Conservation (phyloP, 1,139 yeast genomes). For the Kodamaea sp. region DNA sequence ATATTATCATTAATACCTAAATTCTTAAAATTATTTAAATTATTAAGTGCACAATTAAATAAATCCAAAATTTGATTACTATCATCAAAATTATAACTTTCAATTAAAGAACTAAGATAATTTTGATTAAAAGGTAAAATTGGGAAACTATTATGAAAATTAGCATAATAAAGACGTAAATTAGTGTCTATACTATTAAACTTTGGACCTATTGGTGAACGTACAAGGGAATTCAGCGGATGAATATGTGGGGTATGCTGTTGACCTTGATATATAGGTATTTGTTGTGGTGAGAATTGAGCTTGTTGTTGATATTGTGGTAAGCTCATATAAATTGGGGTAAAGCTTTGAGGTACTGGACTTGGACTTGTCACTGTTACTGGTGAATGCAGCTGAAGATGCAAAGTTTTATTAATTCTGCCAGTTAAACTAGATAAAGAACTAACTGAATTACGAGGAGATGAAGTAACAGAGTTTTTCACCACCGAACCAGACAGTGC, state of each 20-base stretch:
- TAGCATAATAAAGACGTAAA: constrained; percentile 44
- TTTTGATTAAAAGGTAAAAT: constrained; percentile 50
- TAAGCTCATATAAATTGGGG: neutral
- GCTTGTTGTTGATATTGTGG: neutral
- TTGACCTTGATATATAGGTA: neutral
- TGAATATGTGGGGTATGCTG: constrained; percentile 1
- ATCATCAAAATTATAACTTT: constrained; percentile 12
- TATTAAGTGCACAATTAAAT: constrained; percentile 49
- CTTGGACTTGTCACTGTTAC: no score
- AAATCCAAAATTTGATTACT: constrained; percentile 37
- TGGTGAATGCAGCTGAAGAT: constrained; percentile 1
- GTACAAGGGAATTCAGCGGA: neutral
- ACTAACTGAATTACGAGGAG: constrained; percentile 47
- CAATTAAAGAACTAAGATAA: constrained; percentile 24
- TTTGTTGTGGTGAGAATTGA: neutral
- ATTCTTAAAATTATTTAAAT: constrained; percentile 39
- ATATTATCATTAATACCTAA: constrained; percentile 29
- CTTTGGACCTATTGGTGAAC: neutral
- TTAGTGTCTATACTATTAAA: constrained; percentile 20
- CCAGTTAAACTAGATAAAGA: constrained; percentile 47
- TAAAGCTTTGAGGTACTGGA: no score
- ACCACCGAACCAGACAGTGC: no score
- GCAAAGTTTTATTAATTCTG: constrained; percentile 22
- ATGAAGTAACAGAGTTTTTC: constrained; percentile 12
- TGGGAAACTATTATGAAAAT: constrained; percentile 55